These are phyloP conservation scores for Spergularia azorica DNA, from an alignment of 179 eudicot species.

Conservation along the genomic window DNA sequence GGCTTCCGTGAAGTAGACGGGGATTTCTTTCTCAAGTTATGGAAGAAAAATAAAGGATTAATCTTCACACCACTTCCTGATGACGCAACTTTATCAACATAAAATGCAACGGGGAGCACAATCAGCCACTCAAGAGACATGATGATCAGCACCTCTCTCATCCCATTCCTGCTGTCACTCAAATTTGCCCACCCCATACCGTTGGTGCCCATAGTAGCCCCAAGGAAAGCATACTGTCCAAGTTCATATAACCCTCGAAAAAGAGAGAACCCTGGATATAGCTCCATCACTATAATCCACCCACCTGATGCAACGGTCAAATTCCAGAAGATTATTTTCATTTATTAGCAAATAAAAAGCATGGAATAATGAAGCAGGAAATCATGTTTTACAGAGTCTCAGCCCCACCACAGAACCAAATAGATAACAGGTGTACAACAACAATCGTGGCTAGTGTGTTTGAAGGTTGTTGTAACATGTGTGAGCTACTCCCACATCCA, in stretches of 20 bases:
- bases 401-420: background rate
- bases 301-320: conserved; percentile 44
- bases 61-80: conserved; percentile 65
- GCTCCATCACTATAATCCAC: conserved; percentile 83
- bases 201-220: conserved; percentile 50
- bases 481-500: no score
- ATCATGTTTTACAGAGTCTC: background rate
- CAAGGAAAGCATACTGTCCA: conserved; percentile 58
- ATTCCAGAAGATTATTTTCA: background rate
- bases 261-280: conserved; percentile 85
- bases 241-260: conserved; percentile 78
- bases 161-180: conserved; percentile 61
- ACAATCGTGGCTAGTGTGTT: background rate
- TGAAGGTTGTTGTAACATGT: background rate
- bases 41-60: conserved; percentile 52
- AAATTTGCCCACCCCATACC: conserved; percentile 79
- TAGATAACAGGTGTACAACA: no score
- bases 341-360: background rate
- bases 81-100: conserved; percentile 63
- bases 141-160: conserved; percentile 72
- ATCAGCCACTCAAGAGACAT: conserved; percentile 78
- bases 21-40: conserved; percentile 43
- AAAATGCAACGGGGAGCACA: conserved; percentile 64
- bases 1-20: conserved; percentile 36
- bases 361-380: background rate